Percentiles rank a stretch among this genome's conserved stretches.
These are phyloP conservation scores for Copromyces sp. DNA, from an alignment of 495 filamentous ascomycete species.

Conservation along the genomic window DNA sequence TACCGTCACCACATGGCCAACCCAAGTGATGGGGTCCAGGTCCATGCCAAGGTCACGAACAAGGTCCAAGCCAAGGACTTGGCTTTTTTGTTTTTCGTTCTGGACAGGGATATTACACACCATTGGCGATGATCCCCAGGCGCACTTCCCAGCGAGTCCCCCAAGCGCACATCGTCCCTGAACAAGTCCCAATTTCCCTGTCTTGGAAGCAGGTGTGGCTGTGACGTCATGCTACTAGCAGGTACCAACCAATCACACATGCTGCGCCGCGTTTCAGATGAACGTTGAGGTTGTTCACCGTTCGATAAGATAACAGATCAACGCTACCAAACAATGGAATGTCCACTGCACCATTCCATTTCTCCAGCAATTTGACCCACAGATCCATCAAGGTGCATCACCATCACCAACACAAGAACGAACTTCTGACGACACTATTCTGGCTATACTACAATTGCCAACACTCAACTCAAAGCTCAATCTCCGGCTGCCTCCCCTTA, in stretches of 20 bases:
- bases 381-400: neutral
- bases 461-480: slow-evolving; percentile 1
- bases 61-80: neutral
- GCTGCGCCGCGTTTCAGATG: neutral
- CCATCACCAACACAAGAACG: neutral
- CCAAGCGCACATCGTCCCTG: neutral
- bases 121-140: neutral
- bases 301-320: no score
- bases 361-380: neutral
- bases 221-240: neutral
- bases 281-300: neutral
- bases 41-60: neutral
- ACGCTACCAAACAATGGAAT: no score
- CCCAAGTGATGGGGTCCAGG: neutral
- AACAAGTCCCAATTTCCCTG: neutral
- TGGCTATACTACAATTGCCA: neutral
- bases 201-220: neutral
- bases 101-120: neutral
- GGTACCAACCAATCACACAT: neutral
- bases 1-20: neutral
- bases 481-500: slow-evolving; percentile 2
- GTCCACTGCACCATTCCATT: no score
- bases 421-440: neutral
- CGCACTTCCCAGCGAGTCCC: no score
- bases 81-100: neutral